Evolutionary conservation across 2,329 filamentous ascomycete species (phyloP), one percentile per base, ranked within the genome.

Genomic region (Davidsoniella eucalypti): DNA sequence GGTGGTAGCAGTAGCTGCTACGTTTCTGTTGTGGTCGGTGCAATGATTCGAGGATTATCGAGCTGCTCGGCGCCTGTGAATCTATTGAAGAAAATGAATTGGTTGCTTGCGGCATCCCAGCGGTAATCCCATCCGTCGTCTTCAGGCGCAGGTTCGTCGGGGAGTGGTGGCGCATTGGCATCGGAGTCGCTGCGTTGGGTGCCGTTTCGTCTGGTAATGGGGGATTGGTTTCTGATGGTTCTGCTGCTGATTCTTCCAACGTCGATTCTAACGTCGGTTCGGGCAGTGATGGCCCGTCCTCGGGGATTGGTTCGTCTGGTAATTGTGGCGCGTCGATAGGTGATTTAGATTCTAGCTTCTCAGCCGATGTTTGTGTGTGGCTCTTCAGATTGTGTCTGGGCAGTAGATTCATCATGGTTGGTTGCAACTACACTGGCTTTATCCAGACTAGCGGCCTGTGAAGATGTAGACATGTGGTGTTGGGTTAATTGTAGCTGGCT

Each of bases 51-150:
- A 5, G 87, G 87, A 59, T 94, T 94, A 36, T 90, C 83, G 82
- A 87, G 92, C 60, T 92, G 87, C 49, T 78, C 78, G 52, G 75
- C 68, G 36, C 76, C 73, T 3, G 84, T 92, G 62, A 84, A 80
- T 57, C 81, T 78, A 62, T 94, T 94, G 69, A 80, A 80, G 66
- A 93, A 94, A 67, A 87, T 93, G 67, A 80, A 94, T 4, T 78
- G 73, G 55, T 81, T 73, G 1, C 74, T 71, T 47, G 63, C 70
- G 21, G 73, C 65, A 58, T 93, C 86, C 84, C 84, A 93, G 52
- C 84, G 71, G 36, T 78, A 79, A 53, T 84, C 79, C 87, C 87
- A 94, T 53, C 87, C 87, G 58, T 82, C 78, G 54, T 80, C 75
- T 61, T 82, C 76, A 59, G 71, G 66, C 46, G 61, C 58, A 12